Evolutionary conservation across 2,329 filamentous ascomycete genomes (phyloP), one percentile per base, ranked within the genome.

Genomic region (Penicillium sp.): DNA sequence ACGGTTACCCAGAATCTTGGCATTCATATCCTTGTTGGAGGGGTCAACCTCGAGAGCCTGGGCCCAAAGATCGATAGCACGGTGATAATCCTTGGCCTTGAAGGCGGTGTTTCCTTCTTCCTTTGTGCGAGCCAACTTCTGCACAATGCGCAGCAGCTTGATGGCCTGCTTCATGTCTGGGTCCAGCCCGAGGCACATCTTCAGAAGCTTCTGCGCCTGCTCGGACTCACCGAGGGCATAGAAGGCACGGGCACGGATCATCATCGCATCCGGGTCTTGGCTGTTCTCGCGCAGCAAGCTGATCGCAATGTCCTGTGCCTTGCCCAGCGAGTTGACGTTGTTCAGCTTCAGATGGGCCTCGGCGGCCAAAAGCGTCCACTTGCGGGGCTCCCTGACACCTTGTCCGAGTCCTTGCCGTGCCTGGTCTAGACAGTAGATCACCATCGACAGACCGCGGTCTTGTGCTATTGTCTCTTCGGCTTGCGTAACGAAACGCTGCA

Each of bases 151-250:
- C 59, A 97, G 81, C 79, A 91, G 93, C 78, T 92, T 96, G 67
- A 96, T 85, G 8, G 93, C 93, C 62, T 91, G 88, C 68, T 86
- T 88, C 79, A 90, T 94, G 75, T 99, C 94, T 9, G 94, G 94
- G 68, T 97, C 94, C 74, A 93, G 91, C 73, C 83, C 89, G 55
- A 96, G 79, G 21, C 93, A 94, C 78, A 94, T 90, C 64, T 91
- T 86, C 79, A 97, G 94, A 74, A 96, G 90, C 72, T 93, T 90
- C 43, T 96, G 84, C 1, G 94, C 93, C 81, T 97, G 96, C 2
- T 96, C 90, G 70, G 96, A 96, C 66, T 99, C 94, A 31, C 94
- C 94, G 73, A 94, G 90, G 4, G 87, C 88, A 69, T 97, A 97
- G 49, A 96, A 83, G 17, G 91, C 89, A 62, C 92, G 86, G 25